Conservation (phyloP, 345 rosid species). For the Noccaea caerulescens region DNA sequence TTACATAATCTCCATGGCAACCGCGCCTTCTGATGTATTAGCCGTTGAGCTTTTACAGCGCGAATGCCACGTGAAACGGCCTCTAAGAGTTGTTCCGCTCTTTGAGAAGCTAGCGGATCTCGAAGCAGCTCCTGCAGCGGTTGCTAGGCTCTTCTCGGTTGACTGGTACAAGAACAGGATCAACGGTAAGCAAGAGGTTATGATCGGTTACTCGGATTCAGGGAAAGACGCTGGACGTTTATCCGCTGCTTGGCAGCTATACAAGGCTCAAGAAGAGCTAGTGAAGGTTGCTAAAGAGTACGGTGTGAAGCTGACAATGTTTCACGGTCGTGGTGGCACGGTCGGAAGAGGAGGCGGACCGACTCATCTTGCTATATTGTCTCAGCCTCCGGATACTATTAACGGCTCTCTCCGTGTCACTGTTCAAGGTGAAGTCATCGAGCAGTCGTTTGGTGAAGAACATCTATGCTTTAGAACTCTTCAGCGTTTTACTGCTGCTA, state of each 20-base stretch:
- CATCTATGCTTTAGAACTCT: conserved; percentile 94
- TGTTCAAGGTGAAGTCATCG: conserved; percentile 97
- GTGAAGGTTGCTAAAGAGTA: conserved; percentile 84
- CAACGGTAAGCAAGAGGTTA: conserved; percentile 96
- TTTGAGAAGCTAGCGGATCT: conserved; percentile 98
- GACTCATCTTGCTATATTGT: conserved; percentile 96
- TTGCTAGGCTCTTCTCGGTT: conserved; percentile 86
- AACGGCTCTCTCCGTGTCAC: conserved; percentile 95
- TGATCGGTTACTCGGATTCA: conserved; percentile 98
- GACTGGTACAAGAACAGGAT: conserved; percentile 94
- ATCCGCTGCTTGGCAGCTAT: conserved; percentile 97
- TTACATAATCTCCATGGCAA: conserved; percentile 96
- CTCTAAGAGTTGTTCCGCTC: conserved; percentile 94
- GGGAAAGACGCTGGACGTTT: conserved; percentile 97
- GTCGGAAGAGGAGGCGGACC: conserved; percentile 99
- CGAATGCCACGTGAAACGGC: conserved; percentile 84
- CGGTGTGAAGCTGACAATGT: conserved; percentile 94
- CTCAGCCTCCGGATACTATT: conserved; percentile 98
- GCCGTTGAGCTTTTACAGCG: conserved; percentile 97
- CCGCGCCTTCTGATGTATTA: conserved; percentile 89
- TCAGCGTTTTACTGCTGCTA: conserved; percentile 94
- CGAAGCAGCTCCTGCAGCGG: conserved; percentile 96
- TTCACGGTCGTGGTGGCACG: conserved; percentile 99
- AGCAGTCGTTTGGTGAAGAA: conserved; percentile 95
- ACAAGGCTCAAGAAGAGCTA: conserved; percentile 98